Evolutionary conservation across 176 grass and related monocot species (phyloP), one percentile per base, ranked within the genome.

Genomic region (Chloris gayana): DNA sequence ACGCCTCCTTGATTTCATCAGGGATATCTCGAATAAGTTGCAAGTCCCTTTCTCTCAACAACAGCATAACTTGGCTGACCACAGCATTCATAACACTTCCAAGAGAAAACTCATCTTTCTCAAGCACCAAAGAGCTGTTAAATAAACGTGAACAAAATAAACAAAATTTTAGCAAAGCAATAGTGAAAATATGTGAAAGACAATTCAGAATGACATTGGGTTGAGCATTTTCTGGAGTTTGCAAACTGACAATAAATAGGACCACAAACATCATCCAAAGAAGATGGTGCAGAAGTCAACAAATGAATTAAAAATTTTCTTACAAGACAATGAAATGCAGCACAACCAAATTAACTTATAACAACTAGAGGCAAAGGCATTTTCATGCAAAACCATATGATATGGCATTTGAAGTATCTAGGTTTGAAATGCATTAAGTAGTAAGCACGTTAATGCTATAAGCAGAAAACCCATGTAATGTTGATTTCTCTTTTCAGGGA

Each of bases 1-100:
- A 88, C 21, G 87, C 74, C 38, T 84, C 86, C 88, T 95, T 99
- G 64, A 95, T 91, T 91, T 99, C 92, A 70, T 95, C 96, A 82
- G 96, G 96, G 79, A 99, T 95, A 83, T 99, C 90, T 74, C 96
- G 88, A 70, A 99, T 95, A 80, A 98, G 82, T 84, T 98, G 88
- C 70, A 98, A 76, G 53, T 88, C 92, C 79, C 68, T 98, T 85
- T 98, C 88, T 89, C 90, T 91, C 74, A 98, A 83, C 67, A 89
- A 86, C 86, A 95, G 76, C 96, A 98, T 95, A 51, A 91, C 96
- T 93, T 98, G 96, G 72, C 92, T 95, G 38, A 98, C 92, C 84
- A 98, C 90, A 84, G 96, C 88, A 73, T 95, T 93, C 64, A 98
- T 92, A 57, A 98, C 80, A 73, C 73, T 87, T 75, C 84, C 96